phyloP scores from a whole-genome alignment of 2,329 filamentous ascomycete species.

The Herpomyces periplanetae region DNA sequence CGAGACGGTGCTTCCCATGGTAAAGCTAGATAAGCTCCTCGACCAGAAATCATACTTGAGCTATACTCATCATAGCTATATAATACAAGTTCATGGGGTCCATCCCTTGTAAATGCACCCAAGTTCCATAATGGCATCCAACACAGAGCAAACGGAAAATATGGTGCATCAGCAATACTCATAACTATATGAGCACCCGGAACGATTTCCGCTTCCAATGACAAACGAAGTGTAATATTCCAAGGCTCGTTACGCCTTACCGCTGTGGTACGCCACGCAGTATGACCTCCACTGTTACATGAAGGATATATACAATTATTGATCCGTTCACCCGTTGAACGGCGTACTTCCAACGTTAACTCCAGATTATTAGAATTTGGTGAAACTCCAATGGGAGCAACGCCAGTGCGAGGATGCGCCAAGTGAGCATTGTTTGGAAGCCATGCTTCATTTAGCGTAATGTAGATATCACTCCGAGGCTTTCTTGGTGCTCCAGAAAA shows the following conservation, averaged over 20 bases:
- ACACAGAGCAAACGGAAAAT: constrained; percentile 55
- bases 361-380: constrained; percentile 35
- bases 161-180: constrained; percentile 50
- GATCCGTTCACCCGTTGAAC: constrained; percentile 34
- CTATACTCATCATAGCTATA: constrained; percentile 81
- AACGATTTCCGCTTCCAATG: constrained; percentile 39
- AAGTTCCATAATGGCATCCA: constrained; percentile 83
- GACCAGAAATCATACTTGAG: constrained; percentile 26
- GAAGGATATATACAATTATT: constrained; percentile 57
- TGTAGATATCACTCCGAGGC: constrained; percentile 64
- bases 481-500: constrained; percentile 72
- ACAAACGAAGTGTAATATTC: constrained; percentile 54
- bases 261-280: constrained; percentile 56
- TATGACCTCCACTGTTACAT: constrained; percentile 36
- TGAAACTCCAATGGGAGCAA: constrained; percentile 24
- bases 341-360: constrained; percentile 53
- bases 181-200: constrained; percentile 49
- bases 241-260: constrained; percentile 40
- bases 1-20: constrained; percentile 33
- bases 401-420: constrained; percentile 35
- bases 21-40: constrained; percentile 48
- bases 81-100: constrained; percentile 34
- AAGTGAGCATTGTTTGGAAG: constrained; percentile 24
- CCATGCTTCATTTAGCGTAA: constrained; percentile 43
- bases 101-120: constrained; percentile 58